These are phyloP conservation scores for Diplotaxis tenuifolia DNA, from an alignment of 345 rosid genomes.

Conservation along the genomic window DNA sequence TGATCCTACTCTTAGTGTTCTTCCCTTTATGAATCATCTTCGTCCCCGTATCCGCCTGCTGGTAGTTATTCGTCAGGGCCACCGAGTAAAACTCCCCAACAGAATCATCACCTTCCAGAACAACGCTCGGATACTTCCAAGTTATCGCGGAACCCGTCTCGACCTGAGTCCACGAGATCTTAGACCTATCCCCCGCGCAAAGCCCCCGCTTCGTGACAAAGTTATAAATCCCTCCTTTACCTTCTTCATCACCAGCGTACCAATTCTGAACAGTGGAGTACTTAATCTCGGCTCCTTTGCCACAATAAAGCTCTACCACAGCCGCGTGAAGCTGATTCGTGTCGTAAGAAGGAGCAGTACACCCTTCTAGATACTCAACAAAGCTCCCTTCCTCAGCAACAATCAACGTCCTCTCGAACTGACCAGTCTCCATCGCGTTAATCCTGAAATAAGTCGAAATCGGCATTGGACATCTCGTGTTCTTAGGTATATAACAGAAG, in stretches of 20 bases:
- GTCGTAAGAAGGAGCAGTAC: constrained; percentile 92
- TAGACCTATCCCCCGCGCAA: constrained; percentile 76
- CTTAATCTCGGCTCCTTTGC: constrained; percentile 76
- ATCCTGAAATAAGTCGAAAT: constrained; percentile 90
- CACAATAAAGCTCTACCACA: constrained; percentile 92
- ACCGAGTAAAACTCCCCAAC: constrained; percentile 95
- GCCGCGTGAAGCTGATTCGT: constrained; percentile 95
- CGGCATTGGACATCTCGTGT: constrained; percentile 87
- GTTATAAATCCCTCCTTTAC: constrained; percentile 86
- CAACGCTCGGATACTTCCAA: constrained; percentile 95
- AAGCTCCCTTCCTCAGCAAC: constrained; percentile 89
- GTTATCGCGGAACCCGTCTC: constrained; percentile 92
- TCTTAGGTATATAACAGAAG: constrained; percentile 65
- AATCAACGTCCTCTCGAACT: constrained; percentile 95
- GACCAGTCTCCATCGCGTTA: constrained; percentile 88
- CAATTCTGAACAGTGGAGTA: constrained; percentile 96
- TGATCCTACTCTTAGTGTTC: constrained; percentile 81
- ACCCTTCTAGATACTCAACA: constrained; percentile 94
- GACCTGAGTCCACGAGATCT: constrained; percentile 97
- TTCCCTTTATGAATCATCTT: constrained; percentile 98
- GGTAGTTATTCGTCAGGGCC: constrained; percentile 83
- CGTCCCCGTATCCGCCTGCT: constrained; percentile 93
- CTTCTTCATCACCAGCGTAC: constrained; percentile 91
- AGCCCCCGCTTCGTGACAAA: constrained; percentile 94
- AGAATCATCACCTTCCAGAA: constrained; percentile 82